Percentiles rank a stretch among this genome's conserved stretches.
Conservation (phyloP, 495 filamentous ascomycete genomes). For the Hyaloscypha hepaticicola region DNA sequence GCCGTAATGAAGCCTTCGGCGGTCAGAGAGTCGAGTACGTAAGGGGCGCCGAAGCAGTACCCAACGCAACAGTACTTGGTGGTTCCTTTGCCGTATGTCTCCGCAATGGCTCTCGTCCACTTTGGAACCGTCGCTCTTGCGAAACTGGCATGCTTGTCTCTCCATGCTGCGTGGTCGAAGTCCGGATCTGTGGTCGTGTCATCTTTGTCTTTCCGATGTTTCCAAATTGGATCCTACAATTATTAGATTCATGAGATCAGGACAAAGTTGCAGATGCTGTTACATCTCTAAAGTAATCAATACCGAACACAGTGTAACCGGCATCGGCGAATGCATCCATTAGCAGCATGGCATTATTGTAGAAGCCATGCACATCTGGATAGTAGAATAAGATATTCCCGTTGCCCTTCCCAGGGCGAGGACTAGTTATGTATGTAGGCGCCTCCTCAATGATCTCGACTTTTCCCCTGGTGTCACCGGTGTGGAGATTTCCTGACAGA, state of each 20-base stretch:
- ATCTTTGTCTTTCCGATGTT: constrained; percentile 38
- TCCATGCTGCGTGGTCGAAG: constrained; percentile 45
- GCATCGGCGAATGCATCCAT: constrained; percentile 46
- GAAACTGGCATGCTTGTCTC: constrained; percentile 38
- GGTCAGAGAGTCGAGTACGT: constrained; percentile 37
- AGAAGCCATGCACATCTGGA: constrained; percentile 43
- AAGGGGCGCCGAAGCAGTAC: constrained; percentile 46
- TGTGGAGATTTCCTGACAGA: constrained; percentile 37
- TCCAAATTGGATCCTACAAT: constrained; percentile 40
- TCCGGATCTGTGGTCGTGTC: constrained; percentile 35
- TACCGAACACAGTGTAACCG: constrained; percentile 39
- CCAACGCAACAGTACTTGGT: constrained; percentile 41
- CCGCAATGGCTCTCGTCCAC: constrained; percentile 36
- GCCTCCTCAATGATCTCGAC: constrained; percentile 32
- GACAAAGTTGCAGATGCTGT: neutral
- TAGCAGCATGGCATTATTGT: constrained; percentile 38
- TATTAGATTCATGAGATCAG: neutral
- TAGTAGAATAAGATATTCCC: constrained; percentile 43
- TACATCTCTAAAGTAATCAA: constrained; percentile 45
- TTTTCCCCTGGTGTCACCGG: constrained; percentile 36
- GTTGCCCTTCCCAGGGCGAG: constrained; percentile 34
- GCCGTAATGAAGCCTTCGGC: constrained; percentile 28
- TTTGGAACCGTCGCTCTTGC: constrained; percentile 35
- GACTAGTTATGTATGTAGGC: constrained; percentile 39
- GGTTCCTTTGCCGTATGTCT: constrained; percentile 33